Evolutionary conservation across 148 eudicot genomes (phyloP).

Genomic region (Rhododendron kiyosumense): DNA sequence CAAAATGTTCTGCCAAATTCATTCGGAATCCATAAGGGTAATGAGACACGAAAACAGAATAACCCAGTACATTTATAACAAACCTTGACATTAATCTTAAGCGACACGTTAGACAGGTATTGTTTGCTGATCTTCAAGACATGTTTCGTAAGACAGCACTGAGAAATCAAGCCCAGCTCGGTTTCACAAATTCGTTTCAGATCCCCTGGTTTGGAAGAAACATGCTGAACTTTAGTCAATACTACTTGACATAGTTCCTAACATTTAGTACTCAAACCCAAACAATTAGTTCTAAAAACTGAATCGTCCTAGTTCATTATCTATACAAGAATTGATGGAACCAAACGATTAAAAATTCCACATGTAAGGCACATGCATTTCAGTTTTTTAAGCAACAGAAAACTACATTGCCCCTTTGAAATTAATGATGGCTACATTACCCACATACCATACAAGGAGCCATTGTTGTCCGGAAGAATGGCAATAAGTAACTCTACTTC

Average conservation of each 20-base stretch:
- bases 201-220: slow-evolving; percentile 38
- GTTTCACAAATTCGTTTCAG: slow-evolving; percentile 86
- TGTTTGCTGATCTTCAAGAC: slow-evolving; percentile 68
- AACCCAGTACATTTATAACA: not conserved
- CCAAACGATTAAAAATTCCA: not conserved
- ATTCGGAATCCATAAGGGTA: not conserved
- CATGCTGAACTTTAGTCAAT: not conserved
- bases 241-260: not conserved
- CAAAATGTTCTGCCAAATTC: not conserved
- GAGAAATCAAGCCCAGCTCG: slow-evolving; percentile 77
- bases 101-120: slow-evolving; percentile 72
- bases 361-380: not conserved
- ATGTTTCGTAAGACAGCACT: slow-evolving; percentile 76
- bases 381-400: not conserved
- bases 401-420: not conserved
- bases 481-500: slow-evolving; percentile 69
- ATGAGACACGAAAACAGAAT: not conserved
- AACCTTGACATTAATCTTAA: slow-evolving; percentile 94
- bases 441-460: slow-evolving; percentile 64
- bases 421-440: not conserved
- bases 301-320: not conserved
- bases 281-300: not conserved
- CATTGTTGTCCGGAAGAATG: slow-evolving; percentile 77
- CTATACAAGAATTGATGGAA: not conserved
- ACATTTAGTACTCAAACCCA: not conserved